Evolutionary conservation across 2,329 filamentous ascomycete species (phyloP), one percentile per base, ranked within the genome.

Genomic region (Monosporascus sp.): DNA sequence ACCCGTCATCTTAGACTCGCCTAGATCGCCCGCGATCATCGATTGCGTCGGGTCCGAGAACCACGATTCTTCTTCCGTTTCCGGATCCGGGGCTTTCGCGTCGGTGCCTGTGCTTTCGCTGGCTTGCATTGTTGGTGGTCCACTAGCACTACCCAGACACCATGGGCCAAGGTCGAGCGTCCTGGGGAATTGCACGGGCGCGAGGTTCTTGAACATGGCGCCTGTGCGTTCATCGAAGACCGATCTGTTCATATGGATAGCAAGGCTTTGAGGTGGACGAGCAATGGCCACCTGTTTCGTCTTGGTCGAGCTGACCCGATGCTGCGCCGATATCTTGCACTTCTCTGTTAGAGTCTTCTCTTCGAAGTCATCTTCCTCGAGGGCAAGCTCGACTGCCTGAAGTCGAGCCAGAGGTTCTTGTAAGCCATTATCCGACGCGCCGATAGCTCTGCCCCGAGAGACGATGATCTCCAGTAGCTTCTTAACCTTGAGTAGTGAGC

Each of bases 241-340:
- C 49, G 92, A 97, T 41, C 94, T 84, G 65, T 97, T 97, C 67
- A 97, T 81, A 67, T 99, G 94, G 8, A 97, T 78, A 0, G 86
- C 88, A 16, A 99, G 75, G 52, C 88, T 89, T 57, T 85, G 84
- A 1, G 94, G 94, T 1, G 91, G 81, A 31, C 92, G 80, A 3
- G 89, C 91, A 60, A 99, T 82, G 14, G 93, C 89, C 9, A 89
- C 87, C 68, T 97, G 94, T 55, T 92, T 88, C 8, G 91, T 91
- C 71, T 99, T 99, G 5, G 88, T 95, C 17, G 87, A 85, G 20
- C 80, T 82, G 7, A 91, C 82, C 63, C 87, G 85, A 61, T 84
- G 84, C 62, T 87, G 85, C 9, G 85, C 75, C 0, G 77, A 75
- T 57, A 86, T 88, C 64, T 81, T 86, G 71, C 85, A 90, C 65